Base-by-base conservation (phyloP, 192 early-diverging fungal genomes). In the Podochytrium sp. region DNA sequence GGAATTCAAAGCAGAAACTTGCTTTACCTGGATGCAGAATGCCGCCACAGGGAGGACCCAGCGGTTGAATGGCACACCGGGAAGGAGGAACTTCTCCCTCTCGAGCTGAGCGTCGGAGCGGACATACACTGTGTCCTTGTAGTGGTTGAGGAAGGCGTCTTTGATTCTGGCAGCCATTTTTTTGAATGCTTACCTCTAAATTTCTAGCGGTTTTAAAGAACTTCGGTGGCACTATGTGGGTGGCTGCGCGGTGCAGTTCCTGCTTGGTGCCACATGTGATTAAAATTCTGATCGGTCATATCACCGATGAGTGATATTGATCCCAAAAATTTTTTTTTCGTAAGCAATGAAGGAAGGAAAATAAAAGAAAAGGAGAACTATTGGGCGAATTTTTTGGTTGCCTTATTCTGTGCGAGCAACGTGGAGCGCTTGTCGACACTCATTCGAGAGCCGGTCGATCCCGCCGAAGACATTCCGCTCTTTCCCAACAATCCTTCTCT, bases 11-110 rank as follows among this genome's bases (percentile, higher is more conserved):
- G 12, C 23, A 14, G 12, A 14, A 20, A 50, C 39, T 33, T 62
- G 39, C 41, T 20, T n/a, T 70, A 91, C 89, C 74, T 93, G 92
- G 59, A 85, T 91, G 51, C 92, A 59, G 33, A 93, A 81, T 0
- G 90, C 91, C 1, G 88, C 80, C 4, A 89, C 88, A 63, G 92
- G 83, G 63, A 93, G 85, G 77, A 89, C 84, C 86, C 85, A 91
- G 2, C 87, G 81, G 39, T 82, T 86, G 85, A 89, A 92, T 38
- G 40, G n/a, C 35, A 76, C 59, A 12, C 58, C 72, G 2, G 69
- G 74, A 2, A 60, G 0, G 18, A 79, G 68, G 47, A 34, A 73
- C 74, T 86, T 77, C 77, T 92, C 90, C 18, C 71, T 74, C 40
- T 84, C 79, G 43, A 90, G 83, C 74, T 90, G 81, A 35, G 79